These are phyloP conservation scores for Sugiyamaella lignohabitans DNA, from an alignment of 805 yeast species.

Conservation along the genomic window DNA sequence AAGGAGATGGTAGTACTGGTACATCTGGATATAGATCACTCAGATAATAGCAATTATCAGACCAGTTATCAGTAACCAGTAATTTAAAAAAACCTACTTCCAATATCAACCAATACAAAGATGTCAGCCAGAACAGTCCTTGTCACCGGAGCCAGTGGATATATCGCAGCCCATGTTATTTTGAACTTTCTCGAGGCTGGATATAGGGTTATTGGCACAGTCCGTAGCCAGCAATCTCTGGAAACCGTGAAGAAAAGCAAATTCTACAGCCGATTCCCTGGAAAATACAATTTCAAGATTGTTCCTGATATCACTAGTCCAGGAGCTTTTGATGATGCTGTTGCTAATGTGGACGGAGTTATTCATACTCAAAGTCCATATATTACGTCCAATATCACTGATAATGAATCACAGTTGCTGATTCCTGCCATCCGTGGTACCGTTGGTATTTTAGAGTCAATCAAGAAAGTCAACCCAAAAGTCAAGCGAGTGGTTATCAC, in stretches of 20 bases:
- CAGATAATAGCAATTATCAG: too few relatives aligned
- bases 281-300: slow-evolving; percentile 23
- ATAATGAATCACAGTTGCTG: slow-evolving; percentile 37
- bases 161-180: slow-evolving; percentile 19
- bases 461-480: slow-evolving; percentile 34
- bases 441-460: slow-evolving; percentile 36
- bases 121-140: slow-evolving; percentile 7
- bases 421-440: slow-evolving; percentile 45
- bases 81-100: not conserved
- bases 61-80: too few relatives aligned
- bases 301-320: slow-evolving; percentile 29
- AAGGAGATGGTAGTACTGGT: too few relatives aligned
- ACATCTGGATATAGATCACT: too few relatives aligned
- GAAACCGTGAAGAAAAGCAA: slow-evolving; percentile 23
- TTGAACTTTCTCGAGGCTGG: slow-evolving; percentile 36
- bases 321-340: slow-evolving; percentile 44
- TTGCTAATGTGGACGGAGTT: slow-evolving; percentile 33
- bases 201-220: slow-evolving; percentile 44
- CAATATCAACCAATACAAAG: not conserved
- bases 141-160: slow-evolving; percentile 21
- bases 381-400: slow-evolving; percentile 26
- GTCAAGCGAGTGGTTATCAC: slow-evolving; percentile 42
- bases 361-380: slow-evolving; percentile 40
- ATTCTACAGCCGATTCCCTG: slow-evolving; percentile 10
- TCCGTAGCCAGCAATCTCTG: slow-evolving; percentile 36